Conservation (phyloP, 805 yeast genomes). For the Ogataea methanolica region DNA sequence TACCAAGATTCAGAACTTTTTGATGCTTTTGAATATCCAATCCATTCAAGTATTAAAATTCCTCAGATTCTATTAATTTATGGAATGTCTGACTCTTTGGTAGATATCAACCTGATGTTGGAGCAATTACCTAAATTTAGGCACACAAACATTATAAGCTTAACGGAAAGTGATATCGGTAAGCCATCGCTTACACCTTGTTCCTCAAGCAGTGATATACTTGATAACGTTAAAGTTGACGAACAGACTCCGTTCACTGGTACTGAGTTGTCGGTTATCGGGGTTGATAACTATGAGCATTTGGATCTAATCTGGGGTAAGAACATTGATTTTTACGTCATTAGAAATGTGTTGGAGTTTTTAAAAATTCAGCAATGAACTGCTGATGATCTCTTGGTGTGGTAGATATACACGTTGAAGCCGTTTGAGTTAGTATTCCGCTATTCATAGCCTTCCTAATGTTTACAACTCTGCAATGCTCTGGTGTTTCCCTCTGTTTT, state of each 20-base stretch:
- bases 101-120: slow-evolving; percentile 75
- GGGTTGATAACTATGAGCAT: slow-evolving; percentile 76
- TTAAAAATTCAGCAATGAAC: slow-evolving; percentile 4
- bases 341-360: slow-evolving; percentile 35
- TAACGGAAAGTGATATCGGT: background rate
- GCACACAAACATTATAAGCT: background rate
- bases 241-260: slow-evolving; percentile 3
- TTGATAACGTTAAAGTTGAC: slow-evolving; percentile 16
- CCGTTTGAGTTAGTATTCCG: too few relatives aligned
- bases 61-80: slow-evolving; percentile 70
- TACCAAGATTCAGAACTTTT: slow-evolving; percentile 68
- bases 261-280: slow-evolving; percentile 30
- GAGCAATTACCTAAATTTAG: slow-evolving; percentile 34
- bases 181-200: background rate
- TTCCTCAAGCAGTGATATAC: background rate
- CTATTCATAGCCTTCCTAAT: too few relatives aligned
- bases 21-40: slow-evolving; percentile 39
- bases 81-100: slow-evolving; percentile 80
- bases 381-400: too few relatives aligned
- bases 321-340: slow-evolving; percentile 47
- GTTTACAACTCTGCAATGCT: too few relatives aligned
- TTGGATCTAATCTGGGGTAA: slow-evolving; percentile 92
- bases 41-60: slow-evolving; percentile 48
- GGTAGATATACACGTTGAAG: too few relatives aligned
- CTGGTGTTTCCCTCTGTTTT: too few relatives aligned